These are phyloP conservation scores for Ligustrum vulgare DNA, from an alignment of 257 asterid genomes.

Conservation along the genomic window DNA sequence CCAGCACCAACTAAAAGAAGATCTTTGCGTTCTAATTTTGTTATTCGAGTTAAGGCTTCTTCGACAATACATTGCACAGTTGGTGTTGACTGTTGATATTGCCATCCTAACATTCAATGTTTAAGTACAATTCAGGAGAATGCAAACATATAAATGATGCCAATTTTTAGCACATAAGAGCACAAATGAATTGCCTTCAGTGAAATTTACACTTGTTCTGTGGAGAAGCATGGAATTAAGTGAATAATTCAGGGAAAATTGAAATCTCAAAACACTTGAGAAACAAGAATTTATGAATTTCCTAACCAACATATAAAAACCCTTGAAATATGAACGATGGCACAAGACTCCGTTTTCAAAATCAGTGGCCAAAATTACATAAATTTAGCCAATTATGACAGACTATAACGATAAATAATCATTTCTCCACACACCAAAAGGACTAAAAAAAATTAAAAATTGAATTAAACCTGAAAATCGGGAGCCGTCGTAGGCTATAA, in stretches of 20 bases:
- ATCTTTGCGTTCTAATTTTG: slow-evolving; percentile 65
- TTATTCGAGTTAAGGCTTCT: slow-evolving; percentile 59
- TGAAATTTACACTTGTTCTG: background rate
- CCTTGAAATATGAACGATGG: background rate
- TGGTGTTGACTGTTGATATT: slow-evolving; percentile 76
- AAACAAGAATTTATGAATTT: background rate
- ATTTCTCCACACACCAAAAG: background rate
- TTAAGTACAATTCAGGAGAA: slow-evolving; percentile 9
- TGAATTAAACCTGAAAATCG: slow-evolving; percentile 67
- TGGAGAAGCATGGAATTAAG: slow-evolving; percentile 9
- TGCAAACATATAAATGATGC: background rate
- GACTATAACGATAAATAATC: background rate
- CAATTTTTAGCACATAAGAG: background rate
- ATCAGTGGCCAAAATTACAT: background rate
- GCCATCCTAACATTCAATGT: slow-evolving; percentile 66
- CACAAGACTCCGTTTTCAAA: background rate
- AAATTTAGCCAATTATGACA: background rate
- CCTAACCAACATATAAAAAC: background rate
- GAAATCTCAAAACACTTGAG: background rate
- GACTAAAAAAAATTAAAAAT: background rate
- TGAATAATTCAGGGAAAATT: slow-evolving; percentile 6
- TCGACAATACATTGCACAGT: slow-evolving; percentile 74
- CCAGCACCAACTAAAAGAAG: slow-evolving; percentile 77
- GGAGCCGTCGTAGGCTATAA: slow-evolving; percentile 83
- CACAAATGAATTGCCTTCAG: background rate